Percentiles rank a stretch among this genome's conserved stretches.
Evolutionary conservation across 805 yeast species (phyloP).

Genomic region (Saccharomycopsis olivae): DNA sequence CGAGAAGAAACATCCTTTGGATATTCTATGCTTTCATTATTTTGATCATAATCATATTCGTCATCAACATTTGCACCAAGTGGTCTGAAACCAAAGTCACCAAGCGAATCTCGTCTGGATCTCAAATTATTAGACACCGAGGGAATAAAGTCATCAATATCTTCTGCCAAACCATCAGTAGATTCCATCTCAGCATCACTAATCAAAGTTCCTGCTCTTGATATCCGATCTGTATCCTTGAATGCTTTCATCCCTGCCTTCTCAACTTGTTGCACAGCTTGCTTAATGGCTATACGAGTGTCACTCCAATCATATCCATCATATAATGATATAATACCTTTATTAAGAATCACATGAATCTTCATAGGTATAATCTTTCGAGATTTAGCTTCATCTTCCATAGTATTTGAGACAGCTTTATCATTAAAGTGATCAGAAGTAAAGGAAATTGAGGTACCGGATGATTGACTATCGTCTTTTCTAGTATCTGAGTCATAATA

Average conservation of each 20-base stretch:
- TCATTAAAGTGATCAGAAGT: conserved; percentile 19
- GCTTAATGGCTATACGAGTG: conserved; percentile 55
- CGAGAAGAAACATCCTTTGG: conserved; percentile 5
- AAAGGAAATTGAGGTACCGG: conserved; percentile 12
- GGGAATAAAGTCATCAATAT: no score
- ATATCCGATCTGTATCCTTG: not conserved
- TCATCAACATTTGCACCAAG: conserved; percentile 16
- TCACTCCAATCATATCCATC: conserved; percentile 93
- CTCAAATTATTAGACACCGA: not conserved
- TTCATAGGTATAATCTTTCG: conserved; percentile 23
- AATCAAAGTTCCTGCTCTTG: not conserved
- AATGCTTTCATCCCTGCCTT: conserved; percentile 26
- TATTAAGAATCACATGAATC: conserved; percentile 26
- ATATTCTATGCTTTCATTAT: conserved; percentile 16
- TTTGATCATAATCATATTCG: conserved; percentile 2
- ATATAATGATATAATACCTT: conserved; percentile 39
- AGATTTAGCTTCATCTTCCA: not conserved
- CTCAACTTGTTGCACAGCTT: conserved; percentile 57
- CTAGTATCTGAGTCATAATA: not conserved
- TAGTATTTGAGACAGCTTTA: not conserved
- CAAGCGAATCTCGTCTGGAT: conserved; percentile 16
- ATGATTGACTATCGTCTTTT: not conserved
- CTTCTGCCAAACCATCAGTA: not conserved
- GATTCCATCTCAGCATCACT: not conserved
- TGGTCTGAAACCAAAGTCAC: conserved; percentile 17